A percentile compares a stretch with the other conserved stretches of the same genome.
phyloP scores from a whole-genome alignment of 2,329 filamentous ascomycete species.

The Cladosporium sp. region DNA sequence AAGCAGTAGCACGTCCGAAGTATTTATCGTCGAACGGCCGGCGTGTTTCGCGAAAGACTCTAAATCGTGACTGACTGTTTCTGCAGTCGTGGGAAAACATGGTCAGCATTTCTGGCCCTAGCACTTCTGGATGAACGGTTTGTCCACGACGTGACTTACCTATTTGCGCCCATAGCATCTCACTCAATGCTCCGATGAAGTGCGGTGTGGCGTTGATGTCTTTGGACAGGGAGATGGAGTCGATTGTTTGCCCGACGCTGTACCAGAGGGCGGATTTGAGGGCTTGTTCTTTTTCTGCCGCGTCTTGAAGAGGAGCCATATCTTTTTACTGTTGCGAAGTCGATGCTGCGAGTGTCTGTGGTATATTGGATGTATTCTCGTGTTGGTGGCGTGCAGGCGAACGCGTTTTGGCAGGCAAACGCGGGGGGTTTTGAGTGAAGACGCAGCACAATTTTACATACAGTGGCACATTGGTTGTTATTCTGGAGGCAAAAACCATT shows the following conservation, averaged over 20 bases:
- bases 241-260: slow-evolving; percentile 79
- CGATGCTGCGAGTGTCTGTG: too few species aligned
- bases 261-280: slow-evolving; percentile 84
- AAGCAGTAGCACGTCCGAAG: slow-evolving; percentile 83
- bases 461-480: too few species aligned
- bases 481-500: too few species aligned
- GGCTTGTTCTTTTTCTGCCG: slow-evolving; percentile 49
- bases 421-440: too few species aligned
- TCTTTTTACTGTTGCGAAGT: too few species aligned
- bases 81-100: background rate
- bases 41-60: slow-evolving; percentile 71
- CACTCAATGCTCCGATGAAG: slow-evolving; percentile 60
- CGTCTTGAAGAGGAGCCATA: slow-evolving; percentile 1
- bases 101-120: too few species aligned
- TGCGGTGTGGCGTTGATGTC: slow-evolving; percentile 72
- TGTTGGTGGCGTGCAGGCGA: background rate
- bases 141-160: slow-evolving; percentile 47
- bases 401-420: background rate
- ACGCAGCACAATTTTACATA: too few species aligned
- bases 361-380: background rate
- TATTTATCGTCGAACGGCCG: slow-evolving; percentile 72
- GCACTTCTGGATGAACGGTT: background rate
- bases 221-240: slow-evolving; percentile 70
- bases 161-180: slow-evolving; percentile 83
- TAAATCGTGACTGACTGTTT: slow-evolving; percentile 47